Evolutionary conservation across 306 rosid genomes (phyloP).

Genomic region (Prunus fruticosa): DNA sequence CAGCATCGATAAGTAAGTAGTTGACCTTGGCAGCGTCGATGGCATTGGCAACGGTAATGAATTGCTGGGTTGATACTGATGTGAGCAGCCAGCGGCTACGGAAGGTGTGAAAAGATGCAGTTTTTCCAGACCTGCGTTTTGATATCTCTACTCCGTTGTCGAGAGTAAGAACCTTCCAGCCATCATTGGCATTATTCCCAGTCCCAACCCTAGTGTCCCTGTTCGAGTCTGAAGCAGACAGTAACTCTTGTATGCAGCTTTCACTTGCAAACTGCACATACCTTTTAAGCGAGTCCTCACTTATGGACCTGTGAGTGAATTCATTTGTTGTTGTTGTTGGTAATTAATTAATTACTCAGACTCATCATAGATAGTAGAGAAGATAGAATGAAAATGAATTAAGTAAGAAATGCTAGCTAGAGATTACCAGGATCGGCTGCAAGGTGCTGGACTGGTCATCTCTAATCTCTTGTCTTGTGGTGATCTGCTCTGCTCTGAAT

Average conservation of each 20-base stretch:
- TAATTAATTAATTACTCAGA: too few species aligned
- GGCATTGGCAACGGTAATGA: slow-evolving; percentile 79
- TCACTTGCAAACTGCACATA: slow-evolving; percentile 78
- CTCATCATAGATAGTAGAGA: background rate
- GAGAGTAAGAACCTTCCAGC: slow-evolving; percentile 61
- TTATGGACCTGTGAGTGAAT: slow-evolving; percentile 60
- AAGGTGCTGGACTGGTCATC: slow-evolving; percentile 62
- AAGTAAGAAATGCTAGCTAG: background rate
- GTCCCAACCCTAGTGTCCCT: slow-evolving; percentile 23
- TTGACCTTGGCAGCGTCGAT: slow-evolving; percentile 90
- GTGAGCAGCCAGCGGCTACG: slow-evolving; percentile 76
- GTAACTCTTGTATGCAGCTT: slow-evolving; percentile 77
- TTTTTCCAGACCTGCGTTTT: slow-evolving; percentile 54
- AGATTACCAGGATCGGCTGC: slow-evolving; percentile 76
- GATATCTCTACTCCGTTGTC: slow-evolving; percentile 84
- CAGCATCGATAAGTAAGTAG: background rate
- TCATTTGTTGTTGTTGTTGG: too few species aligned
- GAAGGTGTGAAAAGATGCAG: slow-evolving; percentile 55
- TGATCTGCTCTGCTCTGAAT: background rate
- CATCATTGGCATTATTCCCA: slow-evolving; percentile 28
- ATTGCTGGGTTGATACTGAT: slow-evolving; percentile 71
- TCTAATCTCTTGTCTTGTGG: background rate
- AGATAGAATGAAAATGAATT: background rate
- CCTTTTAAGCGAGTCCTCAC: slow-evolving; percentile 78
- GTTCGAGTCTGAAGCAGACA: slow-evolving; percentile 68